These are phyloP conservation scores for Trichoderma pleuroti DNA, from an alignment of 2,329 filamentous ascomycete genomes.

Conservation along the genomic window DNA sequence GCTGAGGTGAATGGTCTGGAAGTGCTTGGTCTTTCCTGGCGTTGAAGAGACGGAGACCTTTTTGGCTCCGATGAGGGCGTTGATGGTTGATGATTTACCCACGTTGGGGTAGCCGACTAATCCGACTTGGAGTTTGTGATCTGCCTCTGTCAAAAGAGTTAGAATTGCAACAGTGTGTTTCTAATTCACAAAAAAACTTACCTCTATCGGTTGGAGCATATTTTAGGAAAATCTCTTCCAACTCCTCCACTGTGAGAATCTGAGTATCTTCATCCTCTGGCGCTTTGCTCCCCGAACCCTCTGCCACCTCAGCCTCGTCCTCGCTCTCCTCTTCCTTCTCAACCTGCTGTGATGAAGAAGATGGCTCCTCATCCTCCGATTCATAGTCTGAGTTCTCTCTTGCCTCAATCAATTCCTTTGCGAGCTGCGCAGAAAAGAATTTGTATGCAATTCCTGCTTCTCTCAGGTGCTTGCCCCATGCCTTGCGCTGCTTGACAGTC, in stretches of 20 bases:
- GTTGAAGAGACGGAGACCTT: slow-evolving; percentile 98
- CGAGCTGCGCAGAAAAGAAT: slow-evolving; percentile 92
- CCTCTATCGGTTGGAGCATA: slow-evolving; percentile 57
- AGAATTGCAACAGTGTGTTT: slow-evolving; percentile 2
- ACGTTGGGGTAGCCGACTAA: slow-evolving; percentile 98
- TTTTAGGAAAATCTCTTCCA: slow-evolving; percentile 82
- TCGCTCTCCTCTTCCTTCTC: slow-evolving; percentile 26
- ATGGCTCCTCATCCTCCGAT: slow-evolving; percentile 38
- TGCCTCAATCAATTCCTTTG: slow-evolving; percentile 83
- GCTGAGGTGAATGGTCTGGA: slow-evolving; percentile 94
- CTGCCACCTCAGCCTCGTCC: slow-evolving; percentile 21
- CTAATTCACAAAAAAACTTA: slow-evolving; percentile 28
- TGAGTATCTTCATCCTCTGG: slow-evolving; percentile 59
- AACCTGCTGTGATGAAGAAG: slow-evolving; percentile 15
- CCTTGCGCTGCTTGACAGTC: slow-evolving; percentile 74
- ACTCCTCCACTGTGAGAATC: slow-evolving; percentile 88
- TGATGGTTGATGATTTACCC: slow-evolving; percentile 98
- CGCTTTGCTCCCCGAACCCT: slow-evolving; percentile 23
- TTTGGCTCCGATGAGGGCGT: slow-evolving; percentile 95
- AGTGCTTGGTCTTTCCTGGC: slow-evolving; percentile 98
- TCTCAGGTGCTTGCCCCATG: slow-evolving; percentile 85
- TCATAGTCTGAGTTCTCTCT: slow-evolving; percentile 51
- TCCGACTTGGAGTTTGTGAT: slow-evolving; percentile 78
- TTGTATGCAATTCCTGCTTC: slow-evolving; percentile 79
- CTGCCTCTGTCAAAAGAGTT: slow-evolving; percentile 37